These are phyloP conservation scores for Microcos paniculata DNA, from an alignment of 345 rosid genomes.

Conservation along the genomic window DNA sequence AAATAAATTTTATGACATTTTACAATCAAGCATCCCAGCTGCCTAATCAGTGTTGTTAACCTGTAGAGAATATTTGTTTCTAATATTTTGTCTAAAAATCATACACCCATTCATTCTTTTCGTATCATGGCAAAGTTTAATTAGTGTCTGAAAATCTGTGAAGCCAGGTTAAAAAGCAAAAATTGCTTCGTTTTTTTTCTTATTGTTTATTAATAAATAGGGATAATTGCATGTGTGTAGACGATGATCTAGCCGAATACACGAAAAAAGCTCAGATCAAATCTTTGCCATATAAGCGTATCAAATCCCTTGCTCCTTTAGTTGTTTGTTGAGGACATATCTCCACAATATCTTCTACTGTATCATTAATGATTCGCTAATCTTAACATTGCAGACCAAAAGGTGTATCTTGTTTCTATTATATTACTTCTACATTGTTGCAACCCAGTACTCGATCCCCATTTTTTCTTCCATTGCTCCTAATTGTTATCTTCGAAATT, in stretches of 20 bases:
- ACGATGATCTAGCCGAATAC: background rate
- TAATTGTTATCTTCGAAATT: too few relatives aligned
- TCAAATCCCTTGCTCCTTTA: conserved; percentile 1
- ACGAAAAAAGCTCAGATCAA: background rate
- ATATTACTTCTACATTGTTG: background rate
- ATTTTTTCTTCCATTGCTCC: too few relatives aligned
- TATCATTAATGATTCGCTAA: background rate
- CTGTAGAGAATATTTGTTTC: too few relatives aligned
- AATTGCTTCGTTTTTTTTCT: background rate
- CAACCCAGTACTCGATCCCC: too few relatives aligned
- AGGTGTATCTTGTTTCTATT: background rate
- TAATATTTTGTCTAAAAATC: too few relatives aligned
- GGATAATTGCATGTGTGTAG: background rate
- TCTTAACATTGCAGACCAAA: conserved; percentile 20
- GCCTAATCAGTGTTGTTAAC: background rate
- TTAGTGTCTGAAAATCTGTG: background rate
- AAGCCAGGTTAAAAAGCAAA: background rate
- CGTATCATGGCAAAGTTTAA: background rate
- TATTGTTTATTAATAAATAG: background rate
- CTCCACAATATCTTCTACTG: conserved; percentile 6
- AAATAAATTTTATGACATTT: background rate
- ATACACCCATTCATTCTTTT: too few relatives aligned
- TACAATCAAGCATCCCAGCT: background rate
- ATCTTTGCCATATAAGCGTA: conserved; percentile 9
- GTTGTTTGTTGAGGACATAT: background rate